Evolutionary conservation across 106 monocot genomes (phyloP).

Genomic region (Cymbidium sinense): DNA sequence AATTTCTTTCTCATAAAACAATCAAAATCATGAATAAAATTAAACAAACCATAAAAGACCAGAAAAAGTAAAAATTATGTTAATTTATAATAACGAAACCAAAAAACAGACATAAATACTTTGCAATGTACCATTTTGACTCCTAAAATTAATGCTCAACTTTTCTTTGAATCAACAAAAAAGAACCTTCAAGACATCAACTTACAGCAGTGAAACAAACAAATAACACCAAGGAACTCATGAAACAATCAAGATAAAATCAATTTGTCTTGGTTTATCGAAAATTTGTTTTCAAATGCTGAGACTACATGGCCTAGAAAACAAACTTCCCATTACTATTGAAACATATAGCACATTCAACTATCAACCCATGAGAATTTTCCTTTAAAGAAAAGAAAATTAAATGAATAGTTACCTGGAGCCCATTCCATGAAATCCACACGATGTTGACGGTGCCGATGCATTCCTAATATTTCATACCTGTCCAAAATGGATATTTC

Average conservation of each 20-base stretch:
- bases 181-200: too few species aligned
- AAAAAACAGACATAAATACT: too few species aligned
- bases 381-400: background rate
- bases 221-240: background rate
- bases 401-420: constrained; percentile 31
- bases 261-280: background rate
- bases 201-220: background rate
- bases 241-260: background rate
- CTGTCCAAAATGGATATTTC: constrained; percentile 15
- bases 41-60: too few species aligned
- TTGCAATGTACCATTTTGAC: too few species aligned
- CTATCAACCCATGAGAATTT: background rate
- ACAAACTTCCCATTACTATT: background rate
- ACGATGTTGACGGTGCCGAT: constrained; percentile 53
- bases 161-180: too few species aligned
- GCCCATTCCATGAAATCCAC: constrained; percentile 86
- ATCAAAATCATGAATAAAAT: too few species aligned
- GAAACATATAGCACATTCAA: background rate
- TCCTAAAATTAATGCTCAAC: too few species aligned
- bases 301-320: background rate
- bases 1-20: too few species aligned
- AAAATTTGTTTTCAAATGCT: background rate
- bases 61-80: too few species aligned
- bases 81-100: too few species aligned
- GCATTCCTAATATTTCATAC: constrained; percentile 63